These are phyloP conservation scores for Metschnikowia gelsemii DNA, from an alignment of 805 yeast genomes.

Conservation along the genomic window DNA sequence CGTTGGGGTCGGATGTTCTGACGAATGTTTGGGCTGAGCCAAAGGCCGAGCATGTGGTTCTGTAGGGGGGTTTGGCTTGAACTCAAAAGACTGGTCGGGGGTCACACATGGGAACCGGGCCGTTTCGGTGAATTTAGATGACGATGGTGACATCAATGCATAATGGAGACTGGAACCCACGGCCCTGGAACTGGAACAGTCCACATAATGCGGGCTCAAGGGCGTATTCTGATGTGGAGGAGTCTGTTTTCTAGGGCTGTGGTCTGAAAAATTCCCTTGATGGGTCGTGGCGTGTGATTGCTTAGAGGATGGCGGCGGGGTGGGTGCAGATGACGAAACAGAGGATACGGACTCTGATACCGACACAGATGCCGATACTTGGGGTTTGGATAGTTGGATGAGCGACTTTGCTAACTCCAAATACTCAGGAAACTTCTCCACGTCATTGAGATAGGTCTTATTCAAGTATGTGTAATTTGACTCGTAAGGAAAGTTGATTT, in stretches of 20 bases:
- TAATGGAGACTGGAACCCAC: neutral
- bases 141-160: neutral
- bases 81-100: slow-evolving; percentile 4
- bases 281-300: too few species aligned
- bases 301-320: too few species aligned
- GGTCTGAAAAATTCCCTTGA: too few species aligned
- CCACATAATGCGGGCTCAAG: too few species aligned
- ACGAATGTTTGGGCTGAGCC: neutral
- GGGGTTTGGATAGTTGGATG: slow-evolving; percentile 33
- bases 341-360: slow-evolving; percentile 5
- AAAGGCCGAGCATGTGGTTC: neutral
- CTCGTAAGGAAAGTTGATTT: slow-evolving; percentile 53
- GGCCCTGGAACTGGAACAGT: too few species aligned
- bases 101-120: neutral
- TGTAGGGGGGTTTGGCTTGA: neutral
- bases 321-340: too few species aligned
- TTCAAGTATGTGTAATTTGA: slow-evolving; percentile 51
- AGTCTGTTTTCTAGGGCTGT: neutral
- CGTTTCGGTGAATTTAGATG: neutral
- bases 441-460: slow-evolving; percentile 49
- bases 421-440: slow-evolving; percentile 48
- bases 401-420: slow-evolving; percentile 47
- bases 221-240: neutral
- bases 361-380: neutral
- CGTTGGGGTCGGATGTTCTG: neutral